Base-by-base conservation (phyloP, 495 filamentous ascomycete species). In the Chaetomium fimeti region DNA sequence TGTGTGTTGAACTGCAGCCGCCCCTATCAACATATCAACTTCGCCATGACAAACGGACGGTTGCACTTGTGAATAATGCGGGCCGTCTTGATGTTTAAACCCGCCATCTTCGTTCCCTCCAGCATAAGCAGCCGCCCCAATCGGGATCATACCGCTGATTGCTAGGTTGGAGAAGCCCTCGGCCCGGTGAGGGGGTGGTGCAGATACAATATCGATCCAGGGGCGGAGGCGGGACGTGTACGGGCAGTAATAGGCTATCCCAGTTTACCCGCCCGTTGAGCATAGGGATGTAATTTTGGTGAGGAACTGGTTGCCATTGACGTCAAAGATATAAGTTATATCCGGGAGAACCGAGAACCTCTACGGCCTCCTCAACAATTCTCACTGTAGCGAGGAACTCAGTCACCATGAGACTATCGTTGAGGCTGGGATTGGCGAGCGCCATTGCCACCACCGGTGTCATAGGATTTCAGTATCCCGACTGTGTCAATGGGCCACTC, bases 401-500 rank as follows among this genome's bases (percentile, higher is more conserved):
- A 42, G 36, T 1, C 12, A 43, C 9, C 55, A 57, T 57, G 55
- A 57, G 42, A 38, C 5, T 15, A 2, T 43, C 55, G 4, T 36
- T 54, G 13, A 29, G 3, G 3, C 28, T 5, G 22, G 20, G 18
- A 16, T 13, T 57, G 38, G 55, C 55, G 16, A 28, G 55, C 24
- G 36, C 36, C 55, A 7, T 57, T 18, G 32, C 36, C 9, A 22
- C 55, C 32, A 42, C 43, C 3, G 55, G 55, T 18, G 38, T n/a
- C 12, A 27, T 13, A 52, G 42, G 28, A 1, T 58, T 64, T n/a
- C 18, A 49, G 42, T 70, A 66, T 38, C 76, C 76, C 4, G 75
- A 78, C 43, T 80, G 76, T 52, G 49, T 61, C 40, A 66, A 61
- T 28, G 75, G 73, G 1, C 72, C 76, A 3, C 63, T 80, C 4